phyloP scores from a whole-genome alignment of 225 moss, liverwort and hornwort genomes.

The Anthoceros angustus region DNA sequence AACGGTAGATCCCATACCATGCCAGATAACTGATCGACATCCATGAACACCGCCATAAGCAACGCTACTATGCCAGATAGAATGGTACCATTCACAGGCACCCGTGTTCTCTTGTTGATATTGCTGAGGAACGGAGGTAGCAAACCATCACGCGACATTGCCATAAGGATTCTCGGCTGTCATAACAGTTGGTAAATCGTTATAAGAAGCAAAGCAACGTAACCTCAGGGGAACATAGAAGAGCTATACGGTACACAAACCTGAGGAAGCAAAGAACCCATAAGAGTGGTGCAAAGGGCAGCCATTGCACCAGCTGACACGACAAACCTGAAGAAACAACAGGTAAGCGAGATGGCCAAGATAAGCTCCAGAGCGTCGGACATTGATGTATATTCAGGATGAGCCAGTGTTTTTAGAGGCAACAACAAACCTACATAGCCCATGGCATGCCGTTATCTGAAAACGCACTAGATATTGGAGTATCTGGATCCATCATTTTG shows the following conservation, averaged over 20 bases:
- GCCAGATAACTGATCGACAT: conserved; percentile 85
- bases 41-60: conserved; percentile 56
- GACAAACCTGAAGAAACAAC: conserved; percentile 41
- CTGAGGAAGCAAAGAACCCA: conserved; percentile 98
- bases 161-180: conserved; percentile 99
- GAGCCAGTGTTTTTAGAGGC: not conserved
- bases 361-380: not conserved
- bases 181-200: conserved; percentile 13
- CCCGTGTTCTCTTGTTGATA: conserved; percentile 43
- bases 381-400: not conserved
- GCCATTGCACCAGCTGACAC: conserved; percentile 93
- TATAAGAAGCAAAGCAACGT: conserved; percentile 6
- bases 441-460: conserved; percentile 69
- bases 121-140: conserved; percentile 65
- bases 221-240: conserved; percentile 9
- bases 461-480: conserved; percentile 85
- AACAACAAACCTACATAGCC: conserved; percentile 38
- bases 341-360: not conserved
- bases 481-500: conserved; percentile 67
- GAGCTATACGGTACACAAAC: conserved; percentile 20
- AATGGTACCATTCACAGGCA: conserved; percentile 78
- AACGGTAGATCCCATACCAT: conserved; percentile 32
- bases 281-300: conserved; percentile 64
- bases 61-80: conserved; percentile 40
- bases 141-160: conserved; percentile 93